Conservation (phyloP, 139 green algal genomes). For the Asterochloris erici region DNA sequence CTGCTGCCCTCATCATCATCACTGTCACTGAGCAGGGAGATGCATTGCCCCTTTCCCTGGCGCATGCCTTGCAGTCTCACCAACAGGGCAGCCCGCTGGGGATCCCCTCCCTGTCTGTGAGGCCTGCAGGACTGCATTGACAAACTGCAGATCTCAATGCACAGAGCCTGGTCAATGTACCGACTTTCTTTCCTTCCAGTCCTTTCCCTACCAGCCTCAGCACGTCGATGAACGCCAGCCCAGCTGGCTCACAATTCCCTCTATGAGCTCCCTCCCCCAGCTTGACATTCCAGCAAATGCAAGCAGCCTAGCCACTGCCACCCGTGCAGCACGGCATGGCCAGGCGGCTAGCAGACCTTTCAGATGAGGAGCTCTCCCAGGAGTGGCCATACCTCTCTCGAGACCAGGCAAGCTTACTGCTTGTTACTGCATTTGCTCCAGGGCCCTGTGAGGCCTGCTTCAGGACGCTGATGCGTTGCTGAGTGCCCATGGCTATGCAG, state of each 20-base stretch:
- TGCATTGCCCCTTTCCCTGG: no score
- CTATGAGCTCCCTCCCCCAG: no score
- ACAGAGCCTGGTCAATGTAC: no score
- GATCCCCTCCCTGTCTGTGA: no score
- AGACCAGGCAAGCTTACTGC: background rate
- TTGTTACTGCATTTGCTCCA: background rate
- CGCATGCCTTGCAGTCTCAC: no score
- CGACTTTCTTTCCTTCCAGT: background rate
- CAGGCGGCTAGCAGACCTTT: conserved; percentile 5
- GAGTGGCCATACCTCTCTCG: conserved; percentile 18
- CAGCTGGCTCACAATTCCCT: no score
- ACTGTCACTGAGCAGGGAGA: no score
- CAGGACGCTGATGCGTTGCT: background rate
- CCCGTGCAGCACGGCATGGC: background rate
- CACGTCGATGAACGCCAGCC: no score
- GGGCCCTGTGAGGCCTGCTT: background rate
- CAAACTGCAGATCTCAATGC: no score
- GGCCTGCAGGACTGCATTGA: no score
- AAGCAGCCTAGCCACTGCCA: background rate
- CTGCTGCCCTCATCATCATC: no score
- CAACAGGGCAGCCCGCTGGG: no score
- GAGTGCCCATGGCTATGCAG: background rate
- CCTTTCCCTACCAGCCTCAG: background rate
- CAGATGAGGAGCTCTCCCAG: conserved; percentile 15
- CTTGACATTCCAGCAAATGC: background rate